Evolutionary conservation across 106 monocot species (phyloP), one percentile per base, ranked within the genome.

Genomic region (Alisma plantagoaquatica): DNA sequence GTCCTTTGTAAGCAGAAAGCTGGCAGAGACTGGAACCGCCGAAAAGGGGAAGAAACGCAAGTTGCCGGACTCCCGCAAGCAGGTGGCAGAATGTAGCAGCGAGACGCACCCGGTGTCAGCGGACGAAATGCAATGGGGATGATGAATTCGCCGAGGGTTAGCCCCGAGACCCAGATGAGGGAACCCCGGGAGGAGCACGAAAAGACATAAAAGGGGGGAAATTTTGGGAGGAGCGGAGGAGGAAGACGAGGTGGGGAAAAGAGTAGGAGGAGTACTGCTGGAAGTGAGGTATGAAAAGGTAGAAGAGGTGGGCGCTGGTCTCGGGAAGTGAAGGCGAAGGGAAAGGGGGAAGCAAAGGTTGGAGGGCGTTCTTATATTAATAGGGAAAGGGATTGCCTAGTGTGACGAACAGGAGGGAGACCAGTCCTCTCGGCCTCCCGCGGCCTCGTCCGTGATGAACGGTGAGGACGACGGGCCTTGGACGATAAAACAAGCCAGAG

Each of bases 401-500:
- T n/a, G n/a, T n/a, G n/a, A n/a, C n/a, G n/a, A n/a, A n/a, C n/a
- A n/a, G n/a, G n/a, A n/a, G n/a, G n/a, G n/a, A n/a, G n/a, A n/a
- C n/a, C n/a, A n/a, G n/a, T n/a, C n/a, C n/a, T n/a, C n/a, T n/a
- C n/a, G n/a, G n/a, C n/a, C n/a, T n/a, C n/a, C n/a, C n/a, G n/a
- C n/a, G n/a, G n/a, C n/a, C n/a, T n/a, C n/a, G n/a, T n/a, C 41
- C 53, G 63, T 33, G 52, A 64, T 52, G 27, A 53, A 53, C 51
- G 63, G 53, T 23, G 63, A 53, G 63, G 52, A 30, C 16, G 52
- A 29, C 63, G 63, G 53, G 51, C 52, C 63, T 64, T 29, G 63
- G 44, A 64, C 63, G 63, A 29, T 53, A 64, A 64, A 64, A 41
- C 50, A 60, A 60, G 31, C 55, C 23, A 0, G 23, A 1, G 4